Base-by-base conservation (phyloP, 1,139 yeast species). In the Geotrichum europaeum region DNA sequence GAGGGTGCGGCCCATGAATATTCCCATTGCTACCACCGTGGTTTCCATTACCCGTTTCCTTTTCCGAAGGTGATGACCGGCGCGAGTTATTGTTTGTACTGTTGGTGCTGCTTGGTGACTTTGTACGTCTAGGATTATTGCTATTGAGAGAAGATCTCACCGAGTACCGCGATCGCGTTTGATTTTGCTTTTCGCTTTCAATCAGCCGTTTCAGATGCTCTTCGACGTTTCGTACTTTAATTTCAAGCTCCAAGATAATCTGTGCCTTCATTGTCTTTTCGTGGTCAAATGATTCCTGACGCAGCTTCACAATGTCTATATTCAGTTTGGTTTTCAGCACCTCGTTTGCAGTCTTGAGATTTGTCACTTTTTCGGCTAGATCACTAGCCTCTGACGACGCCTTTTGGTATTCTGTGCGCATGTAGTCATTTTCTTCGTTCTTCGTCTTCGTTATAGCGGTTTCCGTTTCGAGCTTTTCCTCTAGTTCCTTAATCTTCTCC, bases 341-440 rank as follows among this genome's bases (percentile, higher is more conserved):
- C 1, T 68, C 69, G 28, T 78, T 74, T 45, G 72, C 73, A 0
- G 68, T 68, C 51, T 73, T 69, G n/a, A 78, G 66, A 1, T 68
- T 72, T 3, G 68, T 70, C 6, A 82, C 76, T 59, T 80, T 82
- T 1, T 68, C 66, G 2, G 74, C 72, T 0, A 88, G 81, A 18
- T 84, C 89, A 6, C 72, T 73, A 0, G 84, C 81, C 0, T 92
- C 81, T 6, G 75, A 73, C 1, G 77, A 70, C 0, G 95, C 89
- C 63, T 85, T 82, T 56, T 78, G 79, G 60, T 84, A 82, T 71
- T 91, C 96, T 49, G 77, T 78, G 10, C 78, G 73, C 83, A 87
- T 86, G 70, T 88, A 90, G 58, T 77, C 81, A 61, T 79, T 82
- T 67, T 90, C 97, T 43, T 73, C 79, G 70, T 60, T 72, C 66